Percentiles rank a stretch among this genome's conserved stretches.
Evolutionary conservation across 192 early-diverging fungal species (phyloP).

Genomic region (Podila epicladia): DNA sequence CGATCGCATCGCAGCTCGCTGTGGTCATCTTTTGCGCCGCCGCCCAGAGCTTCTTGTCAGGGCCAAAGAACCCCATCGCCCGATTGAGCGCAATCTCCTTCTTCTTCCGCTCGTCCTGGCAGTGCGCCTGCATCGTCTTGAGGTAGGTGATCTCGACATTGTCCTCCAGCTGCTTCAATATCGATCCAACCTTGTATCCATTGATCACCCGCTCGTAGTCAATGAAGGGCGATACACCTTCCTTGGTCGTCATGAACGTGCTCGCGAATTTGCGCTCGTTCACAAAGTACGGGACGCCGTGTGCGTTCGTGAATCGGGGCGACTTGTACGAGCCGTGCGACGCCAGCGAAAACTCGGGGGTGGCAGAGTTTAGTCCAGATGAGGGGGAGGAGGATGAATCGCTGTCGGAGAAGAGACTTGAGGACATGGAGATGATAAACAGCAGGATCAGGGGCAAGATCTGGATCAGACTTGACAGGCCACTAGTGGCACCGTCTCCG

Average conservation of each 20-base stretch:
- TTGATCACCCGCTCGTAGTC: conserved; percentile 4
- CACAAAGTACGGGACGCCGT: conserved; percentile 85
- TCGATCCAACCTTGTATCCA: conserved; percentile 24
- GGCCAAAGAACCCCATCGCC: conserved; percentile 72
- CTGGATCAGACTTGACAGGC: conserved; percentile 69
- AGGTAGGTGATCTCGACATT: conserved; percentile 78
- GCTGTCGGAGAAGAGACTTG: conserved; percentile 61
- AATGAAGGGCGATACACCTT: conserved; percentile 49
- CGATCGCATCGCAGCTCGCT: conserved; percentile 79
- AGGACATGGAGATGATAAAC: conserved; percentile 78
- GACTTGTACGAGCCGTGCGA: conserved; percentile 58
- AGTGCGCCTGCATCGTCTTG: conserved; percentile 68
- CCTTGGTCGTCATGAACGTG: conserved; percentile 40
- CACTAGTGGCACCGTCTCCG: conserved; percentile 14
- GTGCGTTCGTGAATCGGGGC: conserved; percentile 62
- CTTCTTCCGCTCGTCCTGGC: conserved; percentile 71
- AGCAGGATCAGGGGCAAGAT: conserved; percentile 83
- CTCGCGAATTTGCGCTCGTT: conserved; percentile 55
- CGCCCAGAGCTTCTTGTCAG: conserved; percentile 68
- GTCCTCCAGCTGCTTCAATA: conserved; percentile 49
- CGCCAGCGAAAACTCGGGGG: conserved; percentile 74
- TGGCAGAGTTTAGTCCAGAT: conserved; percentile 34
- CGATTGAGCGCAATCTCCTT: conserved; percentile 62
- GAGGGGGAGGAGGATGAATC: conserved; percentile 19
- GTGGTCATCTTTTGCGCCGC: conserved; percentile 71